phyloP scores from a whole-genome alignment of 805 yeast species.

The Lipomyces sp. region DNA sequence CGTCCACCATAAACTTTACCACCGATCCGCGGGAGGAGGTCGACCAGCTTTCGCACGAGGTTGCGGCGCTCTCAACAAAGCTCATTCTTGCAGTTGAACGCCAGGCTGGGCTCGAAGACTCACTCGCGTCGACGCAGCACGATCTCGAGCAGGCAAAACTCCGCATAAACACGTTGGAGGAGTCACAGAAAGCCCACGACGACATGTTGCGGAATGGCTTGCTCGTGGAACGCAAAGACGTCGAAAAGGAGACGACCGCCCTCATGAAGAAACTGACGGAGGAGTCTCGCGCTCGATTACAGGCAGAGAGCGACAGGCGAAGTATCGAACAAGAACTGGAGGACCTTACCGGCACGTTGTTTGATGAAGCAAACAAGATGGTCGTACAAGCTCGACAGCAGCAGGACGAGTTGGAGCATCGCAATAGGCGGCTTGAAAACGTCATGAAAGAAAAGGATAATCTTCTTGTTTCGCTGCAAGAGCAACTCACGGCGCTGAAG shows the following conservation, averaged over 20 bases:
- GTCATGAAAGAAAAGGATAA: constrained; percentile 56
- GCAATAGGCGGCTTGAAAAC: constrained; percentile 33
- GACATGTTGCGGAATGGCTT: constrained; percentile 17
- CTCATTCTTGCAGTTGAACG: constrained; percentile 32
- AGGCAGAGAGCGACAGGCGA: constrained; percentile 58
- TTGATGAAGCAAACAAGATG: constrained; percentile 81
- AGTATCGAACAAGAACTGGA: constrained; percentile 70
- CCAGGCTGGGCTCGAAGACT: constrained; percentile 33
- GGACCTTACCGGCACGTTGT: constrained; percentile 70
- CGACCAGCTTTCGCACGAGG: constrained; percentile 22
- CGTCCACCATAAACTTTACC: constrained; percentile 6
- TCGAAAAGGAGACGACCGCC: constrained; percentile 32
- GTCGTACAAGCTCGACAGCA: constrained; percentile 72
- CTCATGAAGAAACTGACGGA: constrained; percentile 38
- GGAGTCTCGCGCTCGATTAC: constrained; percentile 38
- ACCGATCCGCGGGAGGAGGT: constrained; percentile 20
- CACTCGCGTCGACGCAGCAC: constrained; percentile 22
- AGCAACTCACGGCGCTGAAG: constrained; percentile 64
- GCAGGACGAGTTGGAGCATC: constrained; percentile 54
- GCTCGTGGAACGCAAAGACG: constrained; percentile 36
- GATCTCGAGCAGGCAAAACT: constrained; percentile 15
- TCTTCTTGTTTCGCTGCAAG: constrained; percentile 57
- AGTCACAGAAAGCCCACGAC: constrained; percentile 7
- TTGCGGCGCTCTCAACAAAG: constrained; percentile 31
- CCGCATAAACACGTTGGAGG: constrained; percentile 23